Evolutionary conservation across 768 basidiomycete species (phyloP), one percentile per base, ranked within the genome.

Genomic region (Termitomyces sp.): DNA sequence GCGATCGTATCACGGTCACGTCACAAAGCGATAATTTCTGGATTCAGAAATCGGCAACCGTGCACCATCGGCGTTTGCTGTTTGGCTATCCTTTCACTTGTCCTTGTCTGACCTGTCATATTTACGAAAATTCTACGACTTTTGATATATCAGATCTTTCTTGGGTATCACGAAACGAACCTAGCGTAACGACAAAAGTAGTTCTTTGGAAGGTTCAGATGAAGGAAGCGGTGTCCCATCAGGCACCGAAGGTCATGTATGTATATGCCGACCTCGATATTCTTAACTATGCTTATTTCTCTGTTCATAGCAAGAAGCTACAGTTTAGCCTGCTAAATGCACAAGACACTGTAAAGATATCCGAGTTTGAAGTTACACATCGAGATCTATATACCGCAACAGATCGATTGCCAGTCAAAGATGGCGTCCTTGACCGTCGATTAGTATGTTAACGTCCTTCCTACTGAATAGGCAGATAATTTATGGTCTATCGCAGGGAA

Each of bases 321-420:
- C 97, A 98, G 79, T 99, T 98, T 76, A 91, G 91, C 72, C 84
- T 96, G 55, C 81, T 99, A 67, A 92, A 89, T 73, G 89, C 93
- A 34, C 95, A 98, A 74, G 96, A 98, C 70, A 91, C 96, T 4
- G 97, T 98, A 67, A 91, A 89, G 71, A 84, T 98, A 60, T 91
- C 97, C 9, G 96, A 99, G 74, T 97, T 96, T 68, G 94, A 99
- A 76, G 91, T 97, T 66, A 95, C 92, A 17, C 89, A 92, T 72
- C 83, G 92, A 31, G 95, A 97, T 73, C 79, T 98, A 42, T 98
- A 99, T 74, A 92, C 91, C 11, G 81, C 87, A 12, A 85, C 83
- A 25, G 92, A 93, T 69, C 84, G 95, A 62, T 77, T 88, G 2
- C 96, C 96, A 0, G 93, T 94, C 32, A 89, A 88, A 66, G 85